These are phyloP conservation scores for Quercus variabilis DNA, from an alignment of 306 rosid genomes.

Conservation along the genomic window DNA sequence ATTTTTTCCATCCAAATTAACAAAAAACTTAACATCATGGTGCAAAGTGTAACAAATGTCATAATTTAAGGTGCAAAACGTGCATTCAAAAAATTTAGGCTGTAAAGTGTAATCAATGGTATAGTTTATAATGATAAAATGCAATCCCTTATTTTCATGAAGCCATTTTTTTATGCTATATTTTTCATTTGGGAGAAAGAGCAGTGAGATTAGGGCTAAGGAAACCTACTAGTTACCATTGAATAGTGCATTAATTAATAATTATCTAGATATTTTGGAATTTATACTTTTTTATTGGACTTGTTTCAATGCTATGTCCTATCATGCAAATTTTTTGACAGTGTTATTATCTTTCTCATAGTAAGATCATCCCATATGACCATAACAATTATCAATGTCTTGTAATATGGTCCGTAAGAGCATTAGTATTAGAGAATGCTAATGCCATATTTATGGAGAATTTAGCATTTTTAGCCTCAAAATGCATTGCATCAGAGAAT, in stretches of 20 bases:
- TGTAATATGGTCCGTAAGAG: background rate
- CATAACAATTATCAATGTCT: background rate
- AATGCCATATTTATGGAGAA: too few species aligned
- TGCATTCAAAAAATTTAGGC: rapidly evolving
- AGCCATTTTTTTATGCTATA: background rate
- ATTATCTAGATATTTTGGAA: background rate
- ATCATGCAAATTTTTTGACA: background rate
- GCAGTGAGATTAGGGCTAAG: background rate
- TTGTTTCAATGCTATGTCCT: background rate
- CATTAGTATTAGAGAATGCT: too few species aligned
- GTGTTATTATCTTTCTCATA: background rate
- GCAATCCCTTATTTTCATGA: too few species aligned
- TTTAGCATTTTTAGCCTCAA: too few species aligned
- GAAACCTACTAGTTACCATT: background rate
- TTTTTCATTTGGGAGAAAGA: background rate
- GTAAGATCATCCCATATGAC: background rate
- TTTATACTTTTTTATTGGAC: background rate
- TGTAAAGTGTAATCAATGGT: rapidly evolving
- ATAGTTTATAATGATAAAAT: too few species aligned
- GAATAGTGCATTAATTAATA: background rate
- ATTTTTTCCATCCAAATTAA: too few species aligned
- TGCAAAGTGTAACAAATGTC: too few species aligned
- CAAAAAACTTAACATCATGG: too few species aligned
- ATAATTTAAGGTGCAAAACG: too few species aligned
- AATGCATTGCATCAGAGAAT: too few species aligned